Evolutionary conservation across 2,329 filamentous ascomycete genomes (phyloP).

Genomic region (Cladosporium sphaerospermum): DNA sequence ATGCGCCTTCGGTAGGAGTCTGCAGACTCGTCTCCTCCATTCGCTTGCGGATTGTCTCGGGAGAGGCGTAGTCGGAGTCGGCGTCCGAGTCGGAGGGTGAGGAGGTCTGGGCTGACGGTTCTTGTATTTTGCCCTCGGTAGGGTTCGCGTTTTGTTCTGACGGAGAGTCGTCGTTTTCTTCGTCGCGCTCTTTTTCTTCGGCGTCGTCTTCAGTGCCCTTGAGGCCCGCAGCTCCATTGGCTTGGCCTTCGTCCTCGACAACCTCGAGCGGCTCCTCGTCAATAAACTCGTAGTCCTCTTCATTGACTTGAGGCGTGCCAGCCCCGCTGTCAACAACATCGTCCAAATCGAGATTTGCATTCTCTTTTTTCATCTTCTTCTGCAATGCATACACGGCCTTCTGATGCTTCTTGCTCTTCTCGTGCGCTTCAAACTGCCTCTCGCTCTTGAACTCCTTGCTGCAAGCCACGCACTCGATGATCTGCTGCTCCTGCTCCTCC

Average conservation of each 20-base stretch:
- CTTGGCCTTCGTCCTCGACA: slow-evolving; percentile 17
- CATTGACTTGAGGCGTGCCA: slow-evolving; percentile 26
- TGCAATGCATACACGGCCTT: slow-evolving; percentile 78
- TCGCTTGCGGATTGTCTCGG: slow-evolving; percentile 36
- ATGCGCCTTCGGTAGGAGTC: slow-evolving; percentile 12
- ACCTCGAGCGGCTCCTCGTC: slow-evolving; percentile 23
- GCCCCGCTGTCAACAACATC: slow-evolving; percentile 22
- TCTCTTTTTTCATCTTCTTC: slow-evolving; percentile 77
- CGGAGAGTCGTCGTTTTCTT: background rate
- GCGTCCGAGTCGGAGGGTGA: slow-evolving; percentile 15
- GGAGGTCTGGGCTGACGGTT: background rate
- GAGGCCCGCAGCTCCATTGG: background rate
- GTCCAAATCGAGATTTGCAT: slow-evolving; percentile 50
- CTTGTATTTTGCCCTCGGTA: background rate
- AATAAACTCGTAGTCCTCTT: slow-evolving; percentile 21
- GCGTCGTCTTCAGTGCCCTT: background rate
- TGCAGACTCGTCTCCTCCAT: slow-evolving; percentile 31
- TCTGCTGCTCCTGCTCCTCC: slow-evolving; percentile 44
- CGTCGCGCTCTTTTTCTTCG: background rate
- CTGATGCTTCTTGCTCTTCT: slow-evolving; percentile 92
- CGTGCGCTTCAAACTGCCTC: slow-evolving; percentile 83
- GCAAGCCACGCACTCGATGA: slow-evolving; percentile 59
- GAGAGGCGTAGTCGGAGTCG: slow-evolving; percentile 39
- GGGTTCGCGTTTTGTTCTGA: slow-evolving; percentile 5
- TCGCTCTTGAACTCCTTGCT: slow-evolving; percentile 76